phyloP scores from a whole-genome alignment of 768 basidiomycete species.

The Suillus sp. region DNA sequence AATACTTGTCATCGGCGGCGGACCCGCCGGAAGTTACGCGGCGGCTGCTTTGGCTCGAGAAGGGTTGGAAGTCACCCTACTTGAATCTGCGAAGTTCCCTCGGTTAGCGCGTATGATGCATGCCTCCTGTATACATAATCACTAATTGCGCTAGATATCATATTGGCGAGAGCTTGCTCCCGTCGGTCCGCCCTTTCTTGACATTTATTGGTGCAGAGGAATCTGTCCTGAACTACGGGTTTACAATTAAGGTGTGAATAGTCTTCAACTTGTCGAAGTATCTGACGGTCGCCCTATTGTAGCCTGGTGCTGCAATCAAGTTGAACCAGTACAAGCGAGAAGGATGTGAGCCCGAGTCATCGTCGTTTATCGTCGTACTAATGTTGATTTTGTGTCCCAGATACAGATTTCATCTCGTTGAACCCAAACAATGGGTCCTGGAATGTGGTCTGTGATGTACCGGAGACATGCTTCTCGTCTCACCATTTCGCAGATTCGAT shows the following conservation, averaged over 20 bases:
- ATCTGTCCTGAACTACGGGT: constrained; percentile 50
- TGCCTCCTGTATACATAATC: constrained; percentile 25
- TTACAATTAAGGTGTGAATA: constrained; percentile 45
- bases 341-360: constrained; percentile 47
- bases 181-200: constrained; percentile 59
- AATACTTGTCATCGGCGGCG: constrained; percentile 38
- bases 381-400: constrained; percentile 30
- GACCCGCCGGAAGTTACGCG: constrained; percentile 60
- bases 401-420: constrained; percentile 61
- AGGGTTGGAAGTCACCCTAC: constrained; percentile 46
- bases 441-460: constrained; percentile 54
- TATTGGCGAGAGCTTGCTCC: constrained; percentile 62
- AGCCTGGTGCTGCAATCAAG: constrained; percentile 67
- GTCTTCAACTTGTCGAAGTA: background rate
- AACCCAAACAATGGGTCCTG: constrained; percentile 57
- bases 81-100: constrained; percentile 59
- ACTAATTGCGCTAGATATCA: constrained; percentile 44
- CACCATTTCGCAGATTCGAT: constrained; percentile 45
- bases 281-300: background rate
- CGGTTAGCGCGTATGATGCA: constrained; percentile 47
- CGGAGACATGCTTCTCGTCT: background rate
- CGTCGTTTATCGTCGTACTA: background rate
- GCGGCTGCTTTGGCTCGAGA: constrained; percentile 41
- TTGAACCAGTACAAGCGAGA: constrained; percentile 65
- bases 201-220: constrained; percentile 60